phyloP scores from a whole-genome alignment of 495 filamentous ascomycete genomes.

The Oidiodendron maius region DNA sequence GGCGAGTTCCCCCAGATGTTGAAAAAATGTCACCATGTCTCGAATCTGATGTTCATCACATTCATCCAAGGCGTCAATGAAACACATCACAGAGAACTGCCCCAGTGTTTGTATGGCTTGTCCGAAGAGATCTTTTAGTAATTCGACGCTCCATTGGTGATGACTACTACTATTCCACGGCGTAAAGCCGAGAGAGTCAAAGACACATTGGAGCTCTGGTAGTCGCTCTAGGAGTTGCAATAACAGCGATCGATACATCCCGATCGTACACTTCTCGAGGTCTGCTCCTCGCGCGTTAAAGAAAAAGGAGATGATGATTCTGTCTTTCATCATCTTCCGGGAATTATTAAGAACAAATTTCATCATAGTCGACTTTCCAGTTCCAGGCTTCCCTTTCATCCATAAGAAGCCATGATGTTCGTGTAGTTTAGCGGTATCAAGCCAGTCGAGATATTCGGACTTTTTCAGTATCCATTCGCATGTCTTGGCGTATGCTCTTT shows the following conservation, averaged over 20 bases:
- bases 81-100: constrained; percentile 12
- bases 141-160: constrained; percentile 15
- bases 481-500: constrained; percentile 32
- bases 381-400: constrained; percentile 51
- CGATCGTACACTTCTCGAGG: constrained; percentile 26
- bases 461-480: constrained; percentile 44
- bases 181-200: constrained; percentile 8
- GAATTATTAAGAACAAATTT: constrained; percentile 19
- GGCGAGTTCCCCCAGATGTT: constrained; percentile 10
- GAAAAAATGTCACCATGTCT: constrained; percentile 16
- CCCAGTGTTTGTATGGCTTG: constrained; percentile 9
- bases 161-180: constrained; percentile 4
- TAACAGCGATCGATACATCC: constrained; percentile 30
- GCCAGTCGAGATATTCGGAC: constrained; percentile 37
- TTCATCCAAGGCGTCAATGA: constrained; percentile 30
- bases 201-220: constrained; percentile 11
- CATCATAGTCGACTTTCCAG: no score
- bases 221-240: constrained; percentile 23
- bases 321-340: background rate
- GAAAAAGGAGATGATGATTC: constrained; percentile 29
- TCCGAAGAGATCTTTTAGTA: constrained; percentile 3
- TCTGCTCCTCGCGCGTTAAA: constrained; percentile 28
- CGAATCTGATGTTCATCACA: constrained; percentile 24
- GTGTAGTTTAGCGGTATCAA: constrained; percentile 25
- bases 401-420: constrained; percentile 45